Conservation (phyloP, 495 filamentous ascomycete genomes). For the Delitschia confertaspora region DNA sequence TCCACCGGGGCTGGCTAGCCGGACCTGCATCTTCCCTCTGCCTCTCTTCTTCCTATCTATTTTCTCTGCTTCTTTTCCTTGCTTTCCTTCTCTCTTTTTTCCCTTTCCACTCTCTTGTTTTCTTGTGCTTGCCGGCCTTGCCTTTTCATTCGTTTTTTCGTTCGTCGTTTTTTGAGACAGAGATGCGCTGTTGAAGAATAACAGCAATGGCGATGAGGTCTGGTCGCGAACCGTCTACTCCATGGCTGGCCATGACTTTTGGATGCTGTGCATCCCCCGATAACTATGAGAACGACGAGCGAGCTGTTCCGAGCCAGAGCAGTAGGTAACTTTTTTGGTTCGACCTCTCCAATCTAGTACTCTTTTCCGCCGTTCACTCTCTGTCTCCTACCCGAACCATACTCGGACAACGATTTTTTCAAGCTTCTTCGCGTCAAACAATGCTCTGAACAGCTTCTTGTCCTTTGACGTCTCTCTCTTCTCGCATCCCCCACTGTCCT, state of each 20-base stretch:
- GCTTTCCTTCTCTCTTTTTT: background rate
- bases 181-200: slow-evolving; percentile 14
- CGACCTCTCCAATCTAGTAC: background rate
- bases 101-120: slow-evolving; percentile 7
- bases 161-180: slow-evolving; percentile 1
- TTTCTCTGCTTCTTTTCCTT: background rate
- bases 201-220: slow-evolving; percentile 8
- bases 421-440: background rate
- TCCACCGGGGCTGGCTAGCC: slow-evolving; percentile 5
- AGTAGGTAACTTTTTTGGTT: slow-evolving; percentile 11
- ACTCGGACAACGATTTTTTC: too few relatives aligned
- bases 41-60: slow-evolving; percentile 2
- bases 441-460: background rate
- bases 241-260: slow-evolving; percentile 29
- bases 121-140: background rate
- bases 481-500: slow-evolving; percentile 15
- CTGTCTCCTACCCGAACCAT: background rate
- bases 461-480: background rate
- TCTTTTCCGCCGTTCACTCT: background rate
- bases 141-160: slow-evolving; percentile 9
- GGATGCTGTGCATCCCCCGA: slow-evolving; percentile 29
- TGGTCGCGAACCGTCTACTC: slow-evolving; percentile 10
- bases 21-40: slow-evolving; percentile 13
- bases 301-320: slow-evolving; percentile 6
- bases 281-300: slow-evolving; percentile 9